A percentile compares a stretch with the other conserved stretches of the same genome.
These are phyloP conservation scores for Maudiozyma turicensis DNA, from an alignment of 805 yeast species.

Conservation along the genomic window DNA sequence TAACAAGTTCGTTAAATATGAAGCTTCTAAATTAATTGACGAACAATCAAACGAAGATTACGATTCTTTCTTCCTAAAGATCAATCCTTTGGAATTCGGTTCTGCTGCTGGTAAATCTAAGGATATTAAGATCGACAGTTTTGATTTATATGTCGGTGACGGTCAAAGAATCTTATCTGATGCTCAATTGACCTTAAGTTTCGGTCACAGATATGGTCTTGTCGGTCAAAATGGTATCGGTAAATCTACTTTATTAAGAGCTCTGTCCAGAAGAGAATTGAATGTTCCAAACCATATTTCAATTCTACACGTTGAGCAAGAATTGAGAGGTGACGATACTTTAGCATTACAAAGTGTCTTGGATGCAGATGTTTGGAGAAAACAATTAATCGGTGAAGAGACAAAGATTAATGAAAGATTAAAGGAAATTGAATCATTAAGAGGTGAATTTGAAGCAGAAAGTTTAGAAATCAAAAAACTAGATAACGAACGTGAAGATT, in stretches of 20 bases:
- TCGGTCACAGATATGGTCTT: slow-evolving; percentile 92
- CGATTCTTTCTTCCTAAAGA: slow-evolving; percentile 89
- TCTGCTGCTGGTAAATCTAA: slow-evolving; percentile 92
- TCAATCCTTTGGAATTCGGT: slow-evolving; percentile 89
- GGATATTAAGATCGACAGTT: slow-evolving; percentile 85
- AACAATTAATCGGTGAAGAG: slow-evolving; percentile 74
- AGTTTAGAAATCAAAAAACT: slow-evolving; percentile 65
- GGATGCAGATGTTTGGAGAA: slow-evolving; percentile 99
- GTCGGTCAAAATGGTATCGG: slow-evolving; percentile 99
- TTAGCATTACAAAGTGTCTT: slow-evolving; percentile 89
- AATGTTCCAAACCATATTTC: slow-evolving; percentile 93
- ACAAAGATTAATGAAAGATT: slow-evolving; percentile 62
- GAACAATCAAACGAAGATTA: slow-evolving; percentile 63
- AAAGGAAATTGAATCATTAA: slow-evolving; percentile 59
- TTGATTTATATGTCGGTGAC: slow-evolving; percentile 91
- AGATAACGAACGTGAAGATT: slow-evolving; percentile 84
- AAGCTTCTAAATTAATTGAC: slow-evolving; percentile 82
- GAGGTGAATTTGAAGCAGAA: slow-evolving; percentile 64
- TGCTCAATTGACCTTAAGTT: slow-evolving; percentile 75
- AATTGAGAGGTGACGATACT: slow-evolving; percentile 86
- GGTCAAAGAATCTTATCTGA: slow-evolving; percentile 89
- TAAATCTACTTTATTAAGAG: slow-evolving; percentile 87
- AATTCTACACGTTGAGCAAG: slow-evolving; percentile 95
- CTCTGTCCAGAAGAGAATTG: slow-evolving; percentile 87
- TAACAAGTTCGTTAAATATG: slow-evolving; percentile 76